Evolutionary conservation across 495 filamentous ascomycete genomes (phyloP), one percentile per base, ranked within the genome.

Genomic region (Neurospora sp.): DNA sequence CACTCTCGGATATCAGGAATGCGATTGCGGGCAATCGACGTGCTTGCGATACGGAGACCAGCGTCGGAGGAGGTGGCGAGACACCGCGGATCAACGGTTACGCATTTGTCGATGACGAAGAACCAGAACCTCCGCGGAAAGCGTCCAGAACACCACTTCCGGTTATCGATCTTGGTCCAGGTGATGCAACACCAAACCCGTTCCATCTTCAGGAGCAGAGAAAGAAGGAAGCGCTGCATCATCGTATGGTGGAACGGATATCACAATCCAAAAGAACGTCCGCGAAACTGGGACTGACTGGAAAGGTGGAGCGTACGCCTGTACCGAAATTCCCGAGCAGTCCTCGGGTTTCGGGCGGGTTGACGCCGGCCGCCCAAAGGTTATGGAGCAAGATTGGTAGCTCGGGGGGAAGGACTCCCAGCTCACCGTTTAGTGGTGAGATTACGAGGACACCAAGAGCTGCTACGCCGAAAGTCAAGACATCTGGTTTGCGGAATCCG

Each of bases 31-130:
- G 96, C 14, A 89, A 87, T 0, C 88, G 90, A 5, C 87, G 89
- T 18, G 83, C 85, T 4, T 87, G 86, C 3, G 87, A 89, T n/a
- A 88, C 89, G 0, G 92, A 97, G 77, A 86, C 88, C 9, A 90
- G 87, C 5, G 88, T 88, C 39, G 82, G 82, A 3, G 84, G 83
- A 23, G 90, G 89, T n/a, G 84, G 82, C 3, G 92, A 96, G 78
- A 98, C 96, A 1, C 96, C 96, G 0, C 87, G 93, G 3, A 93
- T 98, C 0, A 93, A 93, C 72, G 96, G 96, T 27, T 99, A 97
- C 77, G 89, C 92, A 4, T 98, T 98, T 81, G 96, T 99, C 54
- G 94, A 97, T 75, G 92, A 96, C 76, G 91, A 93, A 59, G 84
- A 86, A 40, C 84, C 83, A 5, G 82, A 81, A 69, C 79, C 81